Evolutionary conservation across 176 grass and related monocot species (phyloP).

Genomic region (Triticum aestivum): DNA sequence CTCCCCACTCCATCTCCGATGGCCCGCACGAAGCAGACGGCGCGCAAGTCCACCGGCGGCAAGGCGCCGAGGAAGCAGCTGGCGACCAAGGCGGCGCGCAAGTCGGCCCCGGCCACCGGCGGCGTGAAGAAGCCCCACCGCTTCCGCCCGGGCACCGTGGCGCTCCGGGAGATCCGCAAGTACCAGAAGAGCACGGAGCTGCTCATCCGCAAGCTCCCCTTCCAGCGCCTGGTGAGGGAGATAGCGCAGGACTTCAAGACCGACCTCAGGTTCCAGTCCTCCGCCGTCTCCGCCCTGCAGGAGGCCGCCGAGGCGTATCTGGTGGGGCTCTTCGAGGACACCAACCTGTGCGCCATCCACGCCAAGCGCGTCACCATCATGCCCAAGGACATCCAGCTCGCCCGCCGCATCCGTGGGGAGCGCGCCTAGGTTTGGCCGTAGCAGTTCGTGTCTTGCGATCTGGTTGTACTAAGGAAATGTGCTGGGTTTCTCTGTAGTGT

Average conservation of each 20-base stretch:
- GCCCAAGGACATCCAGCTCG: constrained; percentile 77
- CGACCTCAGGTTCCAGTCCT: constrained; percentile 59
- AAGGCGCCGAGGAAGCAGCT: constrained; percentile 71
- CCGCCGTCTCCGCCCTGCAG: constrained; percentile 41
- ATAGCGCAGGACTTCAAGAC: constrained; percentile 70
- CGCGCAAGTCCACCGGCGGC: constrained; percentile 65
- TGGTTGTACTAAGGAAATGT: neutral
- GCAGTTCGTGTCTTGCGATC: neutral
- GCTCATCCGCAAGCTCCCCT: constrained; percentile 69
- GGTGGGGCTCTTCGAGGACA: constrained; percentile 64
- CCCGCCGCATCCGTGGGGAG: constrained; percentile 44
- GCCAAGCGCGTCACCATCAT: constrained; percentile 85
- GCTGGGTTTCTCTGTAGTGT: neutral
- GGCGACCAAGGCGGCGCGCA: constrained; percentile 61
- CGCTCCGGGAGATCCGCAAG: constrained; percentile 64
- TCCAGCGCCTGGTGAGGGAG: constrained; percentile 55
- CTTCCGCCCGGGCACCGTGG: constrained; percentile 62
- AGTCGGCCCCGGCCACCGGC: constrained; percentile 60
- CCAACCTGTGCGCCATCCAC: constrained; percentile 78
- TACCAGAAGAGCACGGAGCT: constrained; percentile 82
- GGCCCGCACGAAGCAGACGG: constrained; percentile 75
- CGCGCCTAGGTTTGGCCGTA: neutral
- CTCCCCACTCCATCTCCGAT: neutral
- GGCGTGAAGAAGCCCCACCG: constrained; percentile 75
- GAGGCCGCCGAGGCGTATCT: constrained; percentile 70